Evolutionary conservation across 352 stramenopile genomes (phyloP), one percentile per base, ranked within the genome.

Genomic region (Phytophthora lateralis): DNA sequence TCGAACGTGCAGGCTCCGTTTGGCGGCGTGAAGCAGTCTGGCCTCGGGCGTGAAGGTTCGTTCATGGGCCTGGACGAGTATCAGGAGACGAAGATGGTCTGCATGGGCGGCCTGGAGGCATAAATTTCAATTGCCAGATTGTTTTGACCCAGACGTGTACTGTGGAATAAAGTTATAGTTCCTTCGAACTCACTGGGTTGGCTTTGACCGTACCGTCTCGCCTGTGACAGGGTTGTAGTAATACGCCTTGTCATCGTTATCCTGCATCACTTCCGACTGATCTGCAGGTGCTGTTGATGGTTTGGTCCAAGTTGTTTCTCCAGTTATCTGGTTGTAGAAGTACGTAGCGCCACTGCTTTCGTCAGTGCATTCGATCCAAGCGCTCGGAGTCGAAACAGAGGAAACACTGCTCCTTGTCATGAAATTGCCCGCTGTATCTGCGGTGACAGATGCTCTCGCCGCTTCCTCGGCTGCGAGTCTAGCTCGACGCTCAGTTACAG

Each of bases 51-150:
- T 51, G 94, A 99, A 55, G 97, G 90, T 63, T 93, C 87, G 15
- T 79, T 81, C 29, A 60, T 94, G 27, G 97, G 97, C 0, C 59
- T 98, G 7, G 88, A 97, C 21, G 97, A 99, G 75, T 99, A 99
- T 75, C 69, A 97, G 38, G 96, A 99, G 73, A 98, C 91, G 18
- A 99, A 99, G 75, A 98, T 99, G 74, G 80, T 99, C 37, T 83
- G 69, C 63, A 75, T 97, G 53, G 85, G 85, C 26, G 84, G 85
- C 11, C 67, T 94, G 47, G 63, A 87, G 45, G 26, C 18, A 30
- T 73, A 56, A 61, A 26, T 27, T 63, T 18, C 6, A 3, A 37
- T 30, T 15, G 14, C 26, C 12, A 44, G 26, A 43, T 35, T 45
- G 55, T 30, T 32, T 45, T 56, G 42, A 55, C 14, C 27, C 39